Evolutionary conservation across 306 rosid genomes (phyloP), one percentile per base, ranked within the genome.

Genomic region (Ormosia emarginata): DNA sequence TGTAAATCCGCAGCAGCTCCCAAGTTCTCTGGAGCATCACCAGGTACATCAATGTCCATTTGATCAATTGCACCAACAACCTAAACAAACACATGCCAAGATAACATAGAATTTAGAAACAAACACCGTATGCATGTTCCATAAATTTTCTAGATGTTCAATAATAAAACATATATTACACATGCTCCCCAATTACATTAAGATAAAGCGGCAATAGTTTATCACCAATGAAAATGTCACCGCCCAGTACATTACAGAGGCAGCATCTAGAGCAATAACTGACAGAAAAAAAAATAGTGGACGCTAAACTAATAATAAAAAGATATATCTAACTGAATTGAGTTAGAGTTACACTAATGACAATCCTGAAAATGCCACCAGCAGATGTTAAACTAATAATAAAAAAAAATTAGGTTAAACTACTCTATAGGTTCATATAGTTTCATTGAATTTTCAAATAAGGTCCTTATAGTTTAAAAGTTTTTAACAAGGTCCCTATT

Each of bases 61-160:
- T 89, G 94, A 77, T 90, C 93, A 76, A 90, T 89, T 30, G 92
- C 84, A 47, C 97, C 97, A 2, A 92, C 94, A 85, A 87, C 92
- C 97, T 92, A 73, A 67, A 55, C 64, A 82, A 70, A 40, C 6
- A 62, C 5, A 79, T 33, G 67, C 36, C 39, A 68, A 72, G 10
- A 68, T 52, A 64, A 33, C 37, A 3, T 39, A 34, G 10, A 36
- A 14, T 29, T 61, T 14, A 39, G 24, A 56, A 8, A 24, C 44
- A 34, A 6, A 24, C 44, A 34, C 17, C 58, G 65, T 7, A 46
- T 34, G 56, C 14, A 15, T 67, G n/a, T 41, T 3, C 46, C 18
- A 14, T 5, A 44, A 32, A 47, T 17, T 40, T 44, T 75, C 65
- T 67, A 33, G 6, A 11, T 61, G 40, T 32, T 34, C 46, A 56